phyloP scores from a whole-genome alignment of 345 rosid species.

The Sonneratia alba region DNA sequence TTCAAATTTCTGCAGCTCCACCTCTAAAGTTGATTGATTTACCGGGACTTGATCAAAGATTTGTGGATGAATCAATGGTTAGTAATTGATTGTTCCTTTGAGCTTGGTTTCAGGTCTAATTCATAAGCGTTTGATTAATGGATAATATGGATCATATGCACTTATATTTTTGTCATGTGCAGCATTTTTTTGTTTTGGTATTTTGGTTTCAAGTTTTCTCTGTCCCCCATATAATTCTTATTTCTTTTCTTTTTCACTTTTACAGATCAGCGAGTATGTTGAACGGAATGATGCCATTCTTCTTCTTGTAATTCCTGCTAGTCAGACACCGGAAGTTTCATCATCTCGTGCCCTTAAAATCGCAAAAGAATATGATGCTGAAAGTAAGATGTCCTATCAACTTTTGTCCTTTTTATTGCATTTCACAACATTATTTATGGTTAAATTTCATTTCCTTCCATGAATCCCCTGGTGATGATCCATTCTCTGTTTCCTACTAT shows the following conservation, averaged over 20 bases:
- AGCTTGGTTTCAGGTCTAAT: neutral
- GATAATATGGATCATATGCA: neutral
- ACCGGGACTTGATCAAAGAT: constrained; percentile 97
- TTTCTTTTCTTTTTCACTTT: neutral
- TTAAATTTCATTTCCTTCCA: neutral
- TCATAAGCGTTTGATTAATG: neutral
- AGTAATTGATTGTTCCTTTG: constrained; percentile 14
- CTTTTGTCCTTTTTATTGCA: constrained; percentile 3
- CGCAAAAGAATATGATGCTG: constrained; percentile 90
- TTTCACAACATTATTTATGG: neutral
- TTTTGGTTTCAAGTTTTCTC: neutral
- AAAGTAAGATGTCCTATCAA: constrained; percentile 38
- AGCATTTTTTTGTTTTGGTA: neutral
- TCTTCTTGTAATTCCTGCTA: constrained; percentile 83
- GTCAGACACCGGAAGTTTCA: constrained; percentile 81
- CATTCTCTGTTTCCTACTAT: constrained; percentile 8
- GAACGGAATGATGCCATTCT: constrained; percentile 88
- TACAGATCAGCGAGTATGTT: constrained; percentile 64
- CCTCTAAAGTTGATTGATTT: constrained; percentile 85
- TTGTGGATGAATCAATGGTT: constrained; percentile 80
- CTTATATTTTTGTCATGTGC: neutral
- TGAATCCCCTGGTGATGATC: neutral
- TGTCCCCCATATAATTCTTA: neutral
- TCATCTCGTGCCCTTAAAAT: constrained; percentile 81
- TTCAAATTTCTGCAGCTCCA: constrained; percentile 53